Evolutionary conservation across 345 rosid genomes (phyloP).

Genomic region (Eucalyptus microcorys): DNA sequence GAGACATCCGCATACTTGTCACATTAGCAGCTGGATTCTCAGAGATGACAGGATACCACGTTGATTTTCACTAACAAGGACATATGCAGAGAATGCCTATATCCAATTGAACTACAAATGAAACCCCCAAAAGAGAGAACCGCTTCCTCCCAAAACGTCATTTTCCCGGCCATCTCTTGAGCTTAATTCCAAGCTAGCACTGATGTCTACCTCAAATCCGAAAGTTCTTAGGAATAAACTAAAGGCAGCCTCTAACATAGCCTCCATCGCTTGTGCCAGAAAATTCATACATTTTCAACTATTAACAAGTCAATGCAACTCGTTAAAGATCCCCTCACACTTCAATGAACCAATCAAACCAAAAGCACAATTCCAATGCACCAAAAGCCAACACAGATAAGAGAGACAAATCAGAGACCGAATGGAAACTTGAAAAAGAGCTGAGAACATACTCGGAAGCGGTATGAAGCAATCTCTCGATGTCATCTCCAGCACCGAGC

Average conservation of each 20-base stretch:
- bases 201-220: neutral
- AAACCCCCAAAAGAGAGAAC: neutral
- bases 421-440: neutral
- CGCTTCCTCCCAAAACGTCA: neutral
- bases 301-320: neutral
- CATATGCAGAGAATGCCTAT: neutral
- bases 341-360: neutral
- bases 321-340: neutral
- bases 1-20: neutral
- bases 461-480: conserved; percentile 76
- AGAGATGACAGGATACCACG: neutral
- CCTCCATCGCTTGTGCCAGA: neutral
- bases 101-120: neutral
- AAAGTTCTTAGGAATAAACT: neutral
- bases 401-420: neutral
- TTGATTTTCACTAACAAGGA: neutral
- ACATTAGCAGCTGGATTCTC: neutral
- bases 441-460: conserved; percentile 54
- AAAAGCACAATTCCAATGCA: neutral
- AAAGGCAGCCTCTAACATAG: neutral
- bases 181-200: neutral
- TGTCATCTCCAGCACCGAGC: conserved; percentile 45
- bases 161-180: neutral
- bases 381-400: neutral
- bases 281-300: neutral